Base-by-base conservation (phyloP, 2,329 filamentous ascomycete genomes). In the Drechslerella dactyloides region DNA sequence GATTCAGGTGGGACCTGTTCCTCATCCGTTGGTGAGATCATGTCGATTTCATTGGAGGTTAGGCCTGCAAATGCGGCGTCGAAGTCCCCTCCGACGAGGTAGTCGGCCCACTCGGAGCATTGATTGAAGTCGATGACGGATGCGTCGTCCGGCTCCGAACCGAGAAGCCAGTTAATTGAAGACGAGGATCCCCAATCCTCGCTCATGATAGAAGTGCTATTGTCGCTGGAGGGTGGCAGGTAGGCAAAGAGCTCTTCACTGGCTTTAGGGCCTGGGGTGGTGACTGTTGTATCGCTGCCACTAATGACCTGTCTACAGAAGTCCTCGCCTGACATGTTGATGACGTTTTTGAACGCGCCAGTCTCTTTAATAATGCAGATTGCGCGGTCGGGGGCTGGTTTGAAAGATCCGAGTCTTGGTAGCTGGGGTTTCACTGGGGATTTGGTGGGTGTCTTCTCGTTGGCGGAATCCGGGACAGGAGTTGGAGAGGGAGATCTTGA, bases 241-340 rank as follows among this genome's bases (percentile, higher is more conserved):
- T 65, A 72, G 51, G 68, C 68, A 51, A 72, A 72, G 17, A 72
- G 68, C 42, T 72, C 68, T n/a, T 72, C 68, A 15, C 68, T 72
- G 5, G 68, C 68, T 30, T 72, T 72, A 5, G 40, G 33, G 44
- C 60, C 60, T 5, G 68, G 60, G 4, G 60, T 72, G n/a, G 68
- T 57, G 27, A 48, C 60, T 10, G 55, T 37, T 5, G 59, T 58
- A 11, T 54, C 59, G 60, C 60, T 64, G 30, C 55, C 65, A 50
- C 66, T 51, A 10, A 61, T 60, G 11, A 42, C 24, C 24, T 72
- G 64, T 15, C 68, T 35, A 21, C 35, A 48, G 33, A 60, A 72
- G 23, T 72, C 68, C 19, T 72, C 68, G 10, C 44, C 60, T 4
- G 68, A 65, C 60, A 72, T 72, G 13, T 55, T 65, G 48, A 65